Conservation (phyloP, 148 eudicot genomes). For the Euryodendron excelsum region DNA sequence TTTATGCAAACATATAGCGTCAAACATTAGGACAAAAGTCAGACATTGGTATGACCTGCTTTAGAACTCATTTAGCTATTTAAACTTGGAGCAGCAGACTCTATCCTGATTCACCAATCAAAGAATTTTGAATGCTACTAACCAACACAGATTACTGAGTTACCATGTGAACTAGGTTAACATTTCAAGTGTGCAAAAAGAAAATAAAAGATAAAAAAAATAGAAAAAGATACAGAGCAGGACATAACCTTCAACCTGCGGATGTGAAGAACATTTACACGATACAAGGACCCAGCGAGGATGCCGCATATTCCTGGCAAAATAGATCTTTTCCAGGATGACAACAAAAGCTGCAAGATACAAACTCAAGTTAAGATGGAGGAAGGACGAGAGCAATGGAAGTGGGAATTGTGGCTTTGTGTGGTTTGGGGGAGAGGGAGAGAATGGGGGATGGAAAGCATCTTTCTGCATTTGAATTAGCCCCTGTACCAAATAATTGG, state of each 20-base stretch:
- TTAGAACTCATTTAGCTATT: background rate
- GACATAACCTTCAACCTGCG: conserved; percentile 73
- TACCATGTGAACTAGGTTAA: background rate
- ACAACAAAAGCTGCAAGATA: conserved; percentile 70
- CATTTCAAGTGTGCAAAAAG: background rate
- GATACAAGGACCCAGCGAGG: conserved; percentile 78
- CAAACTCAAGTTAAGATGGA: conserved; percentile 16
- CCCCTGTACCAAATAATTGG: background rate
- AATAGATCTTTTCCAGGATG: conserved; percentile 92
- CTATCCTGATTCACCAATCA: background rate
- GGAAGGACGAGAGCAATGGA: background rate
- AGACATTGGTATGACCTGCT: too few species aligned
- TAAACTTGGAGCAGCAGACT: background rate
- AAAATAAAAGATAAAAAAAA: background rate
- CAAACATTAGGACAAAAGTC: background rate
- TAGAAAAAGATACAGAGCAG: background rate
- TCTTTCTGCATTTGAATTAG: conserved; percentile 3
- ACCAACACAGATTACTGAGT: conserved; percentile 6
- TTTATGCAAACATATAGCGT: background rate
- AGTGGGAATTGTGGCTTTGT: too few species aligned
- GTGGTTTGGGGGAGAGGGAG: too few species aligned
- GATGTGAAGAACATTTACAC: conserved; percentile 62
- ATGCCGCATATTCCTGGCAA: conserved; percentile 90
- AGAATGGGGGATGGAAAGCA: too few species aligned
- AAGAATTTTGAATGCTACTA: background rate